Evolutionary conservation across 495 filamentous ascomycete species (phyloP), one percentile per base, ranked within the genome.

Genomic region (Aspergillus cavernicola): DNA sequence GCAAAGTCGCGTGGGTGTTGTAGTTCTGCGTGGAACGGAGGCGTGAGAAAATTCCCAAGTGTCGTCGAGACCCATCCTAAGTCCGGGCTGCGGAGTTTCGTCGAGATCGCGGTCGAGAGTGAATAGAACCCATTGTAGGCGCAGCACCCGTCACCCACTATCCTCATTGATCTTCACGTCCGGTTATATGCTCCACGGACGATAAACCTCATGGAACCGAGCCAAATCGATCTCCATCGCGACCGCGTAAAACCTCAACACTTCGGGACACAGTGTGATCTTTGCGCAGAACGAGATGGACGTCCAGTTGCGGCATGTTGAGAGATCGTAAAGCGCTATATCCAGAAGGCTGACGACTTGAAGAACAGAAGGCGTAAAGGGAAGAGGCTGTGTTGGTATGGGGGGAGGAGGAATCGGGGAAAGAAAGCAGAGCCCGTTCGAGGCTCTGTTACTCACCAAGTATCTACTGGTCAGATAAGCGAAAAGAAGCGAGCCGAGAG

Each of bases 391-490:
- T n/a, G n/a, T 26, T 29, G 11, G 35, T 47, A 33, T 45, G 26
- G 31, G 38, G 19, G 26, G 31, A 43, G 48, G 22, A 36, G 48
- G 32, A 43, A 50, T 53, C 52, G 58, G 55, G 51, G 56, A 42
- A 50, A 59, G n/a, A 52, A 38, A 35, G 32, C 54, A 53, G 50
- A 57, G 57, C 38, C 47, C 52, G 51, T 61, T 54, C 52, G 52
- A 54, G 52, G 42, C 52, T 61, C 63, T 52, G 53, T 55, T 65
- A 66, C 63, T 66, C 58, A 66, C 63, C 60, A 59, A 55, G 53
- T 47, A n/a, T n/a, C n/a, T n/a, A 59, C 55, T 58, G 57, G 62
- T 52, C 60, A 63, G 59, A 63, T 61, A 63, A 66, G 60, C 56
- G 53, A 59, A 60, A 61, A 61, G 56, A 61, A 61, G 60, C 56